phyloP scores from a whole-genome alignment of 2,329 filamentous ascomycete species.

The Phaeophleospora eucalypticola region DNA sequence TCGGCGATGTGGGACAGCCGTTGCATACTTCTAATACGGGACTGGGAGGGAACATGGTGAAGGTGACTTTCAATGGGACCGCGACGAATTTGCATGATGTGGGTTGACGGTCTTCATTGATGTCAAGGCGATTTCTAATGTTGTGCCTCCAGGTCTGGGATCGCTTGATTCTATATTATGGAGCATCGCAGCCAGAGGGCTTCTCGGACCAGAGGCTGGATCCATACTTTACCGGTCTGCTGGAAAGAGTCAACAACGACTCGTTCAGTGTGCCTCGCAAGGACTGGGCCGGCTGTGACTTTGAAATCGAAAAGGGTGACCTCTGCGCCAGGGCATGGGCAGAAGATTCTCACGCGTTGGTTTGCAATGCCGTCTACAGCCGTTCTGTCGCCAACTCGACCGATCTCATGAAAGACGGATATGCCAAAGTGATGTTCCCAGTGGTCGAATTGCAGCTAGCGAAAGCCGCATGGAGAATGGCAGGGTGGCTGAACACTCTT shows the following conservation, averaged over 20 bases:
- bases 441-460: constrained; percentile 41
- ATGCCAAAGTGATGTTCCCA: constrained; percentile 36
- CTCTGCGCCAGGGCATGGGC: constrained; percentile 38
- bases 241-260: constrained; percentile 34
- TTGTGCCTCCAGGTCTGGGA: constrained; percentile 34
- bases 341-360: constrained; percentile 37
- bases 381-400: constrained; percentile 27
- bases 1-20: constrained; percentile 41
- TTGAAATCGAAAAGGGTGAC: constrained; percentile 1
- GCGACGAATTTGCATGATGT: constrained; percentile 37
- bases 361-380: constrained; percentile 38
- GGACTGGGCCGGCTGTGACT: constrained; percentile 34
- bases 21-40: constrained; percentile 38
- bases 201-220: constrained; percentile 37
- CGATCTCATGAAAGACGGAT: constrained; percentile 36
- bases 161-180: constrained; percentile 36
- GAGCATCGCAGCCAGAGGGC: constrained; percentile 28
- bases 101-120: constrained; percentile 12
- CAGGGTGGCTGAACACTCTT: constrained; percentile 39
- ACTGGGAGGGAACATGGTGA: constrained; percentile 37
- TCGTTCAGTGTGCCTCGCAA: constrained; percentile 34
- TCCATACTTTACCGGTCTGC: constrained; percentile 35
- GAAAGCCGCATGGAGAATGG: constrained; percentile 38
- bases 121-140: neutral
- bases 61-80: constrained; percentile 34